These are phyloP conservation scores for Hygrophoropsis aurantiaca DNA, from an alignment of 768 basidiomycete genomes.

Conservation along the genomic window DNA sequence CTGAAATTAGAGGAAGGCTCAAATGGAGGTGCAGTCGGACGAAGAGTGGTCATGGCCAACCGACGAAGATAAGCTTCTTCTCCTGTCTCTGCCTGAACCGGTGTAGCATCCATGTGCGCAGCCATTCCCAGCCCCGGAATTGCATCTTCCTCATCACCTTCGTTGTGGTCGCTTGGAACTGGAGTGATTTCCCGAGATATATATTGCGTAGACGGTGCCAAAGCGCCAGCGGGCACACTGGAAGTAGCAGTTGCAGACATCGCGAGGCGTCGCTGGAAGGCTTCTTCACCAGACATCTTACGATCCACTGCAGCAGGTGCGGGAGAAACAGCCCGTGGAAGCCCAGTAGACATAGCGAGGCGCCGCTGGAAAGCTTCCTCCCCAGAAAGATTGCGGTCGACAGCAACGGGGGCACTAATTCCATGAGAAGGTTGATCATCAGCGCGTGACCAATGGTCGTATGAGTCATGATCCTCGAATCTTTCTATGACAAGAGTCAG, in stretches of 20 bases:
- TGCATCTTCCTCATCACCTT: constrained; percentile 20
- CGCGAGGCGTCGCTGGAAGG: constrained; percentile 72
- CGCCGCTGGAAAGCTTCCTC: constrained; percentile 83
- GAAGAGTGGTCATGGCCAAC: constrained; percentile 52
- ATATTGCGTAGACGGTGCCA: constrained; percentile 22
- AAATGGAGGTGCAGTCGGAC: constrained; percentile 26
- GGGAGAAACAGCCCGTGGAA: constrained; percentile 20
- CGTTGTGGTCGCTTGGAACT: neutral
- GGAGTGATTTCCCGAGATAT: constrained; percentile 3
- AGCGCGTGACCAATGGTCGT: constrained; percentile 54
- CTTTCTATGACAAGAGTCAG: constrained; percentile 17
- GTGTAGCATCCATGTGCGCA: constrained; percentile 3
- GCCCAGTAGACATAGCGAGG: constrained; percentile 58
- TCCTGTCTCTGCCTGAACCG: constrained; percentile 43
- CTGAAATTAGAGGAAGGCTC: constrained; percentile 22
- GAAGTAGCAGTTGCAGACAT: constrained; percentile 43
- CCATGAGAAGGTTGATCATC: constrained; percentile 44
- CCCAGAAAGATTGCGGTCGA: constrained; percentile 58
- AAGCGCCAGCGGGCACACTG: constrained; percentile 4
- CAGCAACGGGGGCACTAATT: constrained; percentile 33
- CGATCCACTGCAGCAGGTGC: constrained; percentile 41
- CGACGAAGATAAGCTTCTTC: constrained; percentile 71
- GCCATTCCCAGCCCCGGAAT: constrained; percentile 20
- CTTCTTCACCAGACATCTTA: constrained; percentile 73
- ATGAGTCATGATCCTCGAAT: constrained; percentile 39